A percentile compares a stretch with the other conserved stretches of the same genome.
Evolutionary conservation across 2,329 filamentous ascomycete genomes (phyloP).

Genomic region (Paracoccidioides brasiliensis): DNA sequence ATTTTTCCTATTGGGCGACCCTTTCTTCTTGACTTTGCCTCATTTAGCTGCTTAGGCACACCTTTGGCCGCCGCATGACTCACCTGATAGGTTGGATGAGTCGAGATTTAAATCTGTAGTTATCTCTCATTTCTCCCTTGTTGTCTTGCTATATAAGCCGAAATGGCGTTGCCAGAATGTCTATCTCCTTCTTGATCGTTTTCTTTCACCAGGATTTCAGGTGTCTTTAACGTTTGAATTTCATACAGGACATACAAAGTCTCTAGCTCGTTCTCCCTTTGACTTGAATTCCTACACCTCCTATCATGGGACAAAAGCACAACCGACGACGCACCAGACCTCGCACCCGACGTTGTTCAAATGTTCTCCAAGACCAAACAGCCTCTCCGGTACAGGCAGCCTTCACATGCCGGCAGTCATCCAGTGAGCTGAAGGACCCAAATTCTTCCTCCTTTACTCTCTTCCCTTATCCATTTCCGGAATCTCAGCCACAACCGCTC

Average conservation of each 20-base stretch:
- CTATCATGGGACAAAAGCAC: constrained; percentile 33
- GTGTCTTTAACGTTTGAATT: neutral
- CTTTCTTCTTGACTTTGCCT: neutral
- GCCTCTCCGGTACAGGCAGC: constrained; percentile 13
- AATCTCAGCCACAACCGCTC: constrained; percentile 16
- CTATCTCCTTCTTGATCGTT: neutral
- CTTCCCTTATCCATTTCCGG: constrained; percentile 5
- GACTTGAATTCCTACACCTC: neutral
- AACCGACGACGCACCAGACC: constrained; percentile 34
- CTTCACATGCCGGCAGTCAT: constrained; percentile 12
- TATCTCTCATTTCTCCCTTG: neutral
- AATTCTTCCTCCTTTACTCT: constrained; percentile 11
- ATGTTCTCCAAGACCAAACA: constrained; percentile 8
- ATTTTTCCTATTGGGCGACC: neutral
- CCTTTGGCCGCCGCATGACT: neutral
- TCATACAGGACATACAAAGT: too few relatives aligned
- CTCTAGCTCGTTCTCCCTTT: neutral
- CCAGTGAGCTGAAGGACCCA: constrained; percentile 8
- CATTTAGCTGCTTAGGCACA: neutral
- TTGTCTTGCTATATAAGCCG: neutral
- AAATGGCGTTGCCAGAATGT: neutral
- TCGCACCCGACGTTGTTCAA: constrained; percentile 25
- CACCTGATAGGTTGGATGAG: constrained; percentile 3
- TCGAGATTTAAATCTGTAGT: neutral
- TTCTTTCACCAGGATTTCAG: neutral